phyloP scores from a whole-genome alignment of 1,139 yeast species.

The Pneumocystis canis region DNA sequence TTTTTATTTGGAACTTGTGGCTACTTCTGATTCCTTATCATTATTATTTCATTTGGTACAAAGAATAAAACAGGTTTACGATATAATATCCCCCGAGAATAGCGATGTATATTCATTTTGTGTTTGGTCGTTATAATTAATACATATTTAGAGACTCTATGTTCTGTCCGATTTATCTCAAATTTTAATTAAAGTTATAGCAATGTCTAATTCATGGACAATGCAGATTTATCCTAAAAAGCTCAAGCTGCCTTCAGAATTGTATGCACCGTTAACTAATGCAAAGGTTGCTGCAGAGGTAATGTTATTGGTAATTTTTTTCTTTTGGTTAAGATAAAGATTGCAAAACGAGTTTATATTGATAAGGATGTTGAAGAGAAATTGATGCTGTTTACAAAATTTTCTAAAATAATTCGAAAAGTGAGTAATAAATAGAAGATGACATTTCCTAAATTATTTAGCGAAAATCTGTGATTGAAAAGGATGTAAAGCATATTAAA shows the following conservation, averaged over 20 bases:
- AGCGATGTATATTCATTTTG: constrained; percentile 9
- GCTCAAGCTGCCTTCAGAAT: constrained; percentile 38
- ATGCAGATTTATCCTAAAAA: constrained; percentile 74
- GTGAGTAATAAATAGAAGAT: not conserved
- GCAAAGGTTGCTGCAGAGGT: constrained; percentile 5
- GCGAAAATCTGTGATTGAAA: not conserved
- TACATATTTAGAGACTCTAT: constrained; percentile 34
- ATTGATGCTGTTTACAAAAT: not conserved
- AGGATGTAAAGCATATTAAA: not conserved
- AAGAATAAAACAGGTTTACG: constrained; percentile 66
- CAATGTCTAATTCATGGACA: constrained; percentile 50
- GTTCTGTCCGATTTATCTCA: constrained; percentile 62
- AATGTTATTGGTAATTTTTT: not conserved
- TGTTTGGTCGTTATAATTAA: not conserved
- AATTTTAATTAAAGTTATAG: constrained; percentile 42
- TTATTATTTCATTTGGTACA: constrained; percentile 63
- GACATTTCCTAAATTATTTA: not conserved
- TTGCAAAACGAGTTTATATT: not conserved
- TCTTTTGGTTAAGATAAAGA: not conserved
- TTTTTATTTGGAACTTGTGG: constrained; percentile 47
- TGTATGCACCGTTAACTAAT: constrained; percentile 13
- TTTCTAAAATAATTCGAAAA: not conserved
- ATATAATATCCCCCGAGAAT: constrained; percentile 24
- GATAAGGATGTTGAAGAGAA: not conserved
- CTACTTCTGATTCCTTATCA: constrained; percentile 54